Evolutionary conservation across 768 basidiomycete species (phyloP).

Genomic region (Suillus fuscotomentosus): DNA sequence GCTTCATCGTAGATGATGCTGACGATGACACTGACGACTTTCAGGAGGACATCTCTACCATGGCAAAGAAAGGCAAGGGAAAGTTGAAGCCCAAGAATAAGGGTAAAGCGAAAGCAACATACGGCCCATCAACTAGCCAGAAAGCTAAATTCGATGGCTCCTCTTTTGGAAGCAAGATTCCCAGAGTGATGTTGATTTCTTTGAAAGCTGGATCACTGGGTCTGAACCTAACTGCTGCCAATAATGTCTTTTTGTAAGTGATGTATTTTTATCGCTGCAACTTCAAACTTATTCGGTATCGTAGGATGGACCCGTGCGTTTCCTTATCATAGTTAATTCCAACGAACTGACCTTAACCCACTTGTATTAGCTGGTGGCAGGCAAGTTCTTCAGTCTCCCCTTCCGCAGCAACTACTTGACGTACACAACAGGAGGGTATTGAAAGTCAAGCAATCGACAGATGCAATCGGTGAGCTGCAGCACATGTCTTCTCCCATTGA

Average conservation of each 20-base stretch:
- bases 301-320: slow-evolving; percentile 81
- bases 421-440: slow-evolving; percentile 60
- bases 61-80: slow-evolving; percentile 25
- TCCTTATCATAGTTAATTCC: slow-evolving; percentile 7
- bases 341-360: slow-evolving; percentile 1
- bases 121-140: slow-evolving; percentile 5
- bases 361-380: slow-evolving; percentile 70
- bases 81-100: slow-evolving; percentile 42
- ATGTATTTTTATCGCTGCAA: neutral
- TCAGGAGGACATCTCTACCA: slow-evolving; percentile 28
- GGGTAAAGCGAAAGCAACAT: slow-evolving; percentile 34
- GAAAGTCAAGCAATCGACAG: slow-evolving; percentile 83
- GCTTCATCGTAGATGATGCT: slow-evolving; percentile 31
- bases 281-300: slow-evolving; percentile 9
- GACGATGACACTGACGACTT: slow-evolving; percentile 29
- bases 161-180: slow-evolving; percentile 42
- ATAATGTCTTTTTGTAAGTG: slow-evolving; percentile 78
- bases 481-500: slow-evolving; percentile 2
- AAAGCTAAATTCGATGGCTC: slow-evolving; percentile 20
- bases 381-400: slow-evolving; percentile 24
- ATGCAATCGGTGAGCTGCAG: slow-evolving; percentile 57
- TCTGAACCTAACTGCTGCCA: slow-evolving; percentile 84
- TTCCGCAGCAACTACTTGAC: slow-evolving; percentile 12
- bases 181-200: slow-evolving; percentile 83
- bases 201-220: slow-evolving; percentile 87